Conservation (phyloP, 306 rosid species). For the Fragaria iinumae region DNA sequence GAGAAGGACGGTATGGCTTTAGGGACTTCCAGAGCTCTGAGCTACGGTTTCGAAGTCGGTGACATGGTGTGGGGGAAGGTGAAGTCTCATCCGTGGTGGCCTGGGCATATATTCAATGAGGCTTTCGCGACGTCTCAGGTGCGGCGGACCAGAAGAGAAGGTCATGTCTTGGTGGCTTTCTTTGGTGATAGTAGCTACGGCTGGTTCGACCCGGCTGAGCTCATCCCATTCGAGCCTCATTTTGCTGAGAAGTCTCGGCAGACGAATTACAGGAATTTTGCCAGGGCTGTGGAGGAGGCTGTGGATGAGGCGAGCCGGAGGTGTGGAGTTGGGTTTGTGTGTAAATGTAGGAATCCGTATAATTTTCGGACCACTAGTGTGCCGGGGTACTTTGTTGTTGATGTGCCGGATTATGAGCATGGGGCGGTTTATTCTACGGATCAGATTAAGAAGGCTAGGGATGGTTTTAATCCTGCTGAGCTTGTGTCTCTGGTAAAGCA, state of each 20-base stretch:
- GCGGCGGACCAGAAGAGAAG: constrained; percentile 73
- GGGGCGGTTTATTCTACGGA: constrained; percentile 62
- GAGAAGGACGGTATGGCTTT: constrained; percentile 48
- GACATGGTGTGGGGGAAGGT: constrained; percentile 99
- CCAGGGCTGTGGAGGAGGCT: constrained; percentile 92
- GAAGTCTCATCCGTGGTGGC: constrained; percentile 99
- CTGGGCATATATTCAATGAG: constrained; percentile 82
- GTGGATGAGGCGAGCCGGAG: constrained; percentile 81
- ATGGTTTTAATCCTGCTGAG: constrained; percentile 54
- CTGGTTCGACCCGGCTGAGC: constrained; percentile 92
- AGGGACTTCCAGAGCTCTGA: constrained; percentile 56
- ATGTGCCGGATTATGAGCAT: constrained; percentile 81
- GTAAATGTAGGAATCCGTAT: constrained; percentile 65
- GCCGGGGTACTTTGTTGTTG: constrained; percentile 65
- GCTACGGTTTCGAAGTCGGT: constrained; percentile 72
- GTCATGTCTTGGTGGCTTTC: constrained; percentile 81
- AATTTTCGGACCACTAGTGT: constrained; percentile 53
- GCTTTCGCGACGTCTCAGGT: constrained; percentile 68
- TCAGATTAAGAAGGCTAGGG: constrained; percentile 66
- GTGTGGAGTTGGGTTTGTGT: constrained; percentile 61
- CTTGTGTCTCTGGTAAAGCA: constrained; percentile 64
- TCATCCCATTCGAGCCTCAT: constrained; percentile 67
- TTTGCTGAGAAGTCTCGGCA: constrained; percentile 79
- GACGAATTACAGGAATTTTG: constrained; percentile 52
- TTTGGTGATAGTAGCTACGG: constrained; percentile 98